Evolutionary conservation across 2,329 filamentous ascomycete species (phyloP).

Genomic region (Akanthomyces muscarius): DNA sequence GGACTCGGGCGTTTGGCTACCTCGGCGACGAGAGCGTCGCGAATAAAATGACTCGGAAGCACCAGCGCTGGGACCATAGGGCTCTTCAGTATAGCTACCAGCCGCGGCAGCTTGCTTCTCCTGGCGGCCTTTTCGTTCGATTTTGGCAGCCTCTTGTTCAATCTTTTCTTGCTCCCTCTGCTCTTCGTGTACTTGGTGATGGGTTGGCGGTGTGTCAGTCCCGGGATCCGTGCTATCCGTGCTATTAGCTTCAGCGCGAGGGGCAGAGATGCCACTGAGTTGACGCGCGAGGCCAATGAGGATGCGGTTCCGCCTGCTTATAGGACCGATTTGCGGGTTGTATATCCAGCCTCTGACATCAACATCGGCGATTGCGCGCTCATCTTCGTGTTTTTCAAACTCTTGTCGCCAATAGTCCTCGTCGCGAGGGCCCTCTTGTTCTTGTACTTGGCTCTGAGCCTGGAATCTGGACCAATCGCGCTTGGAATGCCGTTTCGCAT

Average conservation of each 20-base stretch:
- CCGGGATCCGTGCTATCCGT: constrained; percentile 23
- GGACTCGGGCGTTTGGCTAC: constrained; percentile 36
- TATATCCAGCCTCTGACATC: constrained; percentile 97
- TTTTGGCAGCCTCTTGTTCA: constrained; percentile 69
- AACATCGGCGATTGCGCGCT: constrained; percentile 84
- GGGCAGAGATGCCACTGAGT: constrained; percentile 78
- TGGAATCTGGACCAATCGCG: constrained; percentile 33
- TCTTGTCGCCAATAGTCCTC: constrained; percentile 73
- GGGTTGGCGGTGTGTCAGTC: constrained; percentile 21
- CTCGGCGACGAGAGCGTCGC: constrained; percentile 27
- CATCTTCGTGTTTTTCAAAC: constrained; percentile 76
- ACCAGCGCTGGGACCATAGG: constrained; percentile 41
- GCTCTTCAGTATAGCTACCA: constrained; percentile 69
- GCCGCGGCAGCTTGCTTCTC: constrained; percentile 67
- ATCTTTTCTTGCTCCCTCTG: constrained; percentile 61
- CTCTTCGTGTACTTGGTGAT: constrained; percentile 39
- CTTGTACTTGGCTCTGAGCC: constrained; percentile 24
- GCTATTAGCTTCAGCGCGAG: constrained; percentile 40
- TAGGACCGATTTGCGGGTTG: constrained; percentile 74
- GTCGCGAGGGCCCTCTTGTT: constrained; percentile 46
- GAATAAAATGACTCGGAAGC: constrained; percentile 31
- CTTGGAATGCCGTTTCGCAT: constrained; percentile 70
- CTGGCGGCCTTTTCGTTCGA: constrained; percentile 66
- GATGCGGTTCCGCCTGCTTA: constrained; percentile 82
- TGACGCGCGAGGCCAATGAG: constrained; percentile 82